Percentiles rank a stretch among this genome's conserved stretches.
Evolutionary conservation across 331 rosid genomes (phyloP).

Genomic region (Quercus phellos): DNA sequence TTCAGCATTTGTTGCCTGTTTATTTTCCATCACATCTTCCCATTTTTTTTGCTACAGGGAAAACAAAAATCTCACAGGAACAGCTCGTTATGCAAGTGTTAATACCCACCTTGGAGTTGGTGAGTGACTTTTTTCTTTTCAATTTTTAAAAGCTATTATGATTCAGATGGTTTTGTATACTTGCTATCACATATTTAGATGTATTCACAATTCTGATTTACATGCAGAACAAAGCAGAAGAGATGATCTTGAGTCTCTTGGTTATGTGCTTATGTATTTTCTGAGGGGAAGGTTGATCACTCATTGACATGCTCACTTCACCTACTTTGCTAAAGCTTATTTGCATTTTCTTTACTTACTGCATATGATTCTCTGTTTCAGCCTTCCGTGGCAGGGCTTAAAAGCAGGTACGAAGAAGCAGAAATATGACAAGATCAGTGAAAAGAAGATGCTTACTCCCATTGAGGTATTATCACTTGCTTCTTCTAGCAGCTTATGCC

Average conservation of each 20-base stretch:
- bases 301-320: conserved; percentile 5
- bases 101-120: conserved; percentile 99
- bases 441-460: conserved; percentile 94
- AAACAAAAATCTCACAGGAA: conserved; percentile 99
- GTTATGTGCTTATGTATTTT: conserved; percentile 94
- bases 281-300: conserved; percentile 87
- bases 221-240: conserved; percentile 98
- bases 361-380: conserved; percentile 34
- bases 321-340: conserved; percentile 3
- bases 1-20: background rate
- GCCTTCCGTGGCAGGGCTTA: conserved; percentile 99
- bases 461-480: conserved; percentile 65
- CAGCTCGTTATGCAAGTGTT: conserved; percentile 99
- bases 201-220: conserved; percentile 19
- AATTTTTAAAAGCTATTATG: conserved; percentile 12
- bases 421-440: conserved; percentile 97
- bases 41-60: conserved; percentile 51
- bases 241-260: conserved; percentile 98
- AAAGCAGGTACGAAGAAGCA: conserved; percentile 95
- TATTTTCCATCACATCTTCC: background rate
- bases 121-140: conserved; percentile 29
- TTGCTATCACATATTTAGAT: background rate
- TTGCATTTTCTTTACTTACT: conserved; percentile 21
- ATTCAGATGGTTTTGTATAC: background rate
- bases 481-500: conserved; percentile 18